Conservation (phyloP, 768 basidiomycete genomes). For the Suillus americanus region DNA sequence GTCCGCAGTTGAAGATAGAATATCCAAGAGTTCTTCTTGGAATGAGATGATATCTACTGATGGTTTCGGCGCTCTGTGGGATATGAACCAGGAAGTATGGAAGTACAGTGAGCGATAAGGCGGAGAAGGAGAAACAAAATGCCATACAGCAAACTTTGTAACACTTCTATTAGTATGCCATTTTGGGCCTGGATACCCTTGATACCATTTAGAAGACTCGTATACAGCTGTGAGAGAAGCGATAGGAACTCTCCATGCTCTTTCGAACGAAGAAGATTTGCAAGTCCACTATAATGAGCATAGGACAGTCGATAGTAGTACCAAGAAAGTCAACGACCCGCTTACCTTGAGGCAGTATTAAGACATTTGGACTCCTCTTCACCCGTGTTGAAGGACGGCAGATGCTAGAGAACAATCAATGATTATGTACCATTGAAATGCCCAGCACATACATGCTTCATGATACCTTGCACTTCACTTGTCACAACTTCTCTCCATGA, state of each 20-base stretch:
- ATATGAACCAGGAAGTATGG: neutral
- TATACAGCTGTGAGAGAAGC: constrained; percentile 62
- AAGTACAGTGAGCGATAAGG: constrained; percentile 2
- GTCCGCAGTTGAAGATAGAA: constrained; percentile 79
- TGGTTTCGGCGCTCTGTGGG: constrained; percentile 37
- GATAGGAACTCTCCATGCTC: constrained; percentile 65
- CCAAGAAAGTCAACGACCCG: constrained; percentile 6
- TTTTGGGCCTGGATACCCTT: constrained; percentile 68
- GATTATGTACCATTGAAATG: constrained; percentile 2
- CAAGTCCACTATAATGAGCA: constrained; percentile 33
- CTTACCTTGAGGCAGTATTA: constrained; percentile 30
- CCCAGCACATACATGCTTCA: constrained; percentile 54
- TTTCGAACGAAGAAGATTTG: constrained; percentile 63
- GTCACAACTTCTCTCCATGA: constrained; percentile 74
- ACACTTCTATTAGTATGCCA: constrained; percentile 52
- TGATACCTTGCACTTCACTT: constrained; percentile 52
- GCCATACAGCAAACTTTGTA: constrained; percentile 47
- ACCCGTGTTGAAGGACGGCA: constrained; percentile 58
- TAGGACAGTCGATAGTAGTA: constrained; percentile 5
- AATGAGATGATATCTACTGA: constrained; percentile 44
- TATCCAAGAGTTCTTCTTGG: constrained; percentile 71
- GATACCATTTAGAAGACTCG: constrained; percentile 60
- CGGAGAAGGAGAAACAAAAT: neutral
- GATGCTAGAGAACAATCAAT: constrained; percentile 39
- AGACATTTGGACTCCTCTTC: constrained; percentile 44